A percentile compares a stretch with the other conserved stretches of the same genome.
Evolutionary conservation across 345 rosid species (phyloP).

Genomic region (Brassica juncea): DNA sequence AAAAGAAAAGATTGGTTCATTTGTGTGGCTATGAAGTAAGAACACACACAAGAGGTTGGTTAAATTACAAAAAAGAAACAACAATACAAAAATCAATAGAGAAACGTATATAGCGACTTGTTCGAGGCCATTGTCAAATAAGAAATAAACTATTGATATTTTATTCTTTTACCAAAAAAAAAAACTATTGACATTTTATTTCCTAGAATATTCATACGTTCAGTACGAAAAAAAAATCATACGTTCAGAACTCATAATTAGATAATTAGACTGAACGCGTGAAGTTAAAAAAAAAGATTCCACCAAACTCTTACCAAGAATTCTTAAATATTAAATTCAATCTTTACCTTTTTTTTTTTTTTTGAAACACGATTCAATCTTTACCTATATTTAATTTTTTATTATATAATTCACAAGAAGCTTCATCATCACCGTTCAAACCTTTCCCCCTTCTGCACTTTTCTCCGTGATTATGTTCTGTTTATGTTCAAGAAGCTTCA

Average conservation of each 20-base stretch:
- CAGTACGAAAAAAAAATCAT: too few species aligned
- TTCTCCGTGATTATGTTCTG: conserved; percentile 28
- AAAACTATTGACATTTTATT: neutral
- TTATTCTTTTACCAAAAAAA: neutral
- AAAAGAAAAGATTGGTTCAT: neutral
- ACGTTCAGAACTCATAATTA: conserved; percentile 19
- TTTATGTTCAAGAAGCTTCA: conserved; percentile 22
- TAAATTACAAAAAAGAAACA: neutral
- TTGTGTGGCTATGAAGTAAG: neutral
- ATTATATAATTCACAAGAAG: conserved; percentile 28
- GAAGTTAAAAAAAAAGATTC: neutral
- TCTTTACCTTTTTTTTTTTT: too few species aligned
- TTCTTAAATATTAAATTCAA: neutral
- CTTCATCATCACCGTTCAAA: neutral
- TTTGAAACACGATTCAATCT: too few species aligned
- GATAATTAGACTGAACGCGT: conserved; percentile 24
- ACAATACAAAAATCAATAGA: neutral
- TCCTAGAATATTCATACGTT: too few species aligned
- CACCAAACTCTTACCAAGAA: conserved; percentile 21
- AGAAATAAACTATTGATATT: neutral
- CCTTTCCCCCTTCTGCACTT: neutral
- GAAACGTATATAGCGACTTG: conserved; percentile 9
- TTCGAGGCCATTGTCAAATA: conserved; percentile 3
- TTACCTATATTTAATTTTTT: neutral
- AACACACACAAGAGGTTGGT: neutral